Evolutionary conservation across 306 rosid genomes (phyloP), one percentile per base, ranked within the genome.

Genomic region (Cicer chorassanicum): DNA sequence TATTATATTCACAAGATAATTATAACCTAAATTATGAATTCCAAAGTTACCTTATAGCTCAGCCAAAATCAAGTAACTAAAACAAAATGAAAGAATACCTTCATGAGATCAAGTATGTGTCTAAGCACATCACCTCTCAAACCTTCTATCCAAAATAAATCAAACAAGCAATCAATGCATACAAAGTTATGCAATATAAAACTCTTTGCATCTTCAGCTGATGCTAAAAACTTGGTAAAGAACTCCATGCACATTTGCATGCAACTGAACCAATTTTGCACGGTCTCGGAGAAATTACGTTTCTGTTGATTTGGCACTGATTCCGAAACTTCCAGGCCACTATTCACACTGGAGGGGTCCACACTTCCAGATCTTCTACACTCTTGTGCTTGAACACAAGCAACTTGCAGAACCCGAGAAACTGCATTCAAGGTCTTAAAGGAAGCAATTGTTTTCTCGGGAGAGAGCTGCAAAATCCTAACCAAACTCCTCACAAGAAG

Each of bases 61-160:
- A 57, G 54, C 44, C 59, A 73, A 66, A 76, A 78, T 10, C 79
- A 75, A 67, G 40, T 11, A 16, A 24, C 67, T 16, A 59, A 74
- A 79, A 77, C 57, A 38, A 18, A 50, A 60, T 34, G 36, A 29
- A 29, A 9, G 41, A 68, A 65, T 88, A 94, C 99, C 99, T 87
- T 92, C 91, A 92, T 87, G 68, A 94, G 95, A 77, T 85, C 92
- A 82, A 91, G 90, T 82, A 92, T 90, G 77, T 90, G 89, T 75
- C 81, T 76, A 45, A 88, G 91, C 76, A 88, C 97, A 54, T 76
- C 85, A 74, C 82, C 85, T 77, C 97, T 87, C 86, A 94, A 84
- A 85, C 86, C 86, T 81, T 90, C 92, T 61, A 87, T 92, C 99
- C 99, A 94, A 82, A 91, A 92, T 70, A 94, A 87, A 78, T 94